A percentile compares a stretch with the other conserved stretches of the same genome.
phyloP scores from a whole-genome alignment of 202 grass and related monocot species.

The Digitaria exilis region DNA sequence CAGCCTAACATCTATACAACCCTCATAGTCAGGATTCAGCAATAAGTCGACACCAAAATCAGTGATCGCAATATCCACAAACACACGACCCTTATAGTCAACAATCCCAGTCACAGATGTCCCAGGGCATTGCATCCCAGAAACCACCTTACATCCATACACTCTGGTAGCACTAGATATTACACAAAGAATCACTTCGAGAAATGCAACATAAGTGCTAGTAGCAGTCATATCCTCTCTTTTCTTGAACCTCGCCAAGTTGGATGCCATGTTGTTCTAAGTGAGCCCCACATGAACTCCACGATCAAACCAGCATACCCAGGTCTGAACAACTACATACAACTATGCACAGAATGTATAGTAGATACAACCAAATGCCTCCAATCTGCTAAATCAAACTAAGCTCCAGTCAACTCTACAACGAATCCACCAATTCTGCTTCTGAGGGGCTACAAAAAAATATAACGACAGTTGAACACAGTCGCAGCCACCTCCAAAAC shows the following conservation, averaged over 20 bases:
- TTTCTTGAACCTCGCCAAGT: neutral
- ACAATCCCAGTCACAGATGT: neutral
- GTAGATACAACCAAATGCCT: constrained; percentile 1
- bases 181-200: neutral
- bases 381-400: neutral
- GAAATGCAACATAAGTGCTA: neutral
- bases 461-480: constrained; percentile 4
- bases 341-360: neutral
- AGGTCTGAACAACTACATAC: neutral
- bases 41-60: neutral
- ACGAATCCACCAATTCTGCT: constrained; percentile 12
- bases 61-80: neutral
- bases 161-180: neutral
- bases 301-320: neutral
- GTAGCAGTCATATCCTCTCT: neutral
- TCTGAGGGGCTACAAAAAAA: neutral
- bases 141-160: neutral
- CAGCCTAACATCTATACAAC: neutral
- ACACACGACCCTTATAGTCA: neutral
- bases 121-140: neutral
- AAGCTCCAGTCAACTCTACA: constrained; percentile 6
- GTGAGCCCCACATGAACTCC: neutral
- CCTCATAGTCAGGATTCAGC: neutral
- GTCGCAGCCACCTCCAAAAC: neutral
- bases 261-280: neutral